These are phyloP conservation scores for Blastobotrys peoriensis DNA, from an alignment of 805 yeast species.

Conservation along the genomic window DNA sequence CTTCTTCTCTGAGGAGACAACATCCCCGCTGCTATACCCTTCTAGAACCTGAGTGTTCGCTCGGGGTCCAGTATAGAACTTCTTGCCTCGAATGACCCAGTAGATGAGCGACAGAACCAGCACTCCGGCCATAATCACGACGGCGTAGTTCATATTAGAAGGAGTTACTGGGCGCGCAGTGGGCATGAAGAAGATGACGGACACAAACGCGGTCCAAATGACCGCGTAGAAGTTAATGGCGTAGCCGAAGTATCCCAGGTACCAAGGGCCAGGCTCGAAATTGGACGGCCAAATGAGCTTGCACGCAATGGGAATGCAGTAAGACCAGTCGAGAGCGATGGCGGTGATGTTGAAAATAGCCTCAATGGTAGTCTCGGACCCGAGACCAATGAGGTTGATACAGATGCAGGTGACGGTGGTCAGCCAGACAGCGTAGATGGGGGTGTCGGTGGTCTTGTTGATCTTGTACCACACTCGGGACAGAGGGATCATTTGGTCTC, in stretches of 20 bases:
- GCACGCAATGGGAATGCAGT: constrained; percentile 55
- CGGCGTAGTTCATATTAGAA: constrained; percentile 55
- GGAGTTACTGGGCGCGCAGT: constrained; percentile 33
- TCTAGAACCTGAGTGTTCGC: constrained; percentile 12
- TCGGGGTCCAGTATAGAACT: constrained; percentile 19
- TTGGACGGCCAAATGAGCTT: constrained; percentile 15
- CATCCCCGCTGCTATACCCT: not conserved
- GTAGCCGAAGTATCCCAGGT: constrained; percentile 15
- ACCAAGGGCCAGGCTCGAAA: constrained; percentile 16
- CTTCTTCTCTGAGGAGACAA: not conserved
- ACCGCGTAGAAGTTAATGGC: constrained; percentile 18
- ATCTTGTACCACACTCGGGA: constrained; percentile 61
- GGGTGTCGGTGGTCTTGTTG: constrained; percentile 51
- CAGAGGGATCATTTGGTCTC: constrained; percentile 75
- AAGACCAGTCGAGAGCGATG: constrained; percentile 64
- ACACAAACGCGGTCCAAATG: constrained; percentile 19
- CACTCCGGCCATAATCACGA: constrained; percentile 54
- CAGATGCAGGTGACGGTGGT: constrained; percentile 29
- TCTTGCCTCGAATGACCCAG: constrained; percentile 41
- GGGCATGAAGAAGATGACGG: constrained; percentile 20
- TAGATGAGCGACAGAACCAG: constrained; percentile 42
- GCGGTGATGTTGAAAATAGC: constrained; percentile 84
- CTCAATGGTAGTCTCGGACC: constrained; percentile 70
- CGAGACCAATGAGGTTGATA: constrained; percentile 58
- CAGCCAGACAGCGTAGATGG: constrained; percentile 61